Conservation (phyloP, 2,329 filamentous ascomycete genomes). For the Pseudopyricularia cyperi region DNA sequence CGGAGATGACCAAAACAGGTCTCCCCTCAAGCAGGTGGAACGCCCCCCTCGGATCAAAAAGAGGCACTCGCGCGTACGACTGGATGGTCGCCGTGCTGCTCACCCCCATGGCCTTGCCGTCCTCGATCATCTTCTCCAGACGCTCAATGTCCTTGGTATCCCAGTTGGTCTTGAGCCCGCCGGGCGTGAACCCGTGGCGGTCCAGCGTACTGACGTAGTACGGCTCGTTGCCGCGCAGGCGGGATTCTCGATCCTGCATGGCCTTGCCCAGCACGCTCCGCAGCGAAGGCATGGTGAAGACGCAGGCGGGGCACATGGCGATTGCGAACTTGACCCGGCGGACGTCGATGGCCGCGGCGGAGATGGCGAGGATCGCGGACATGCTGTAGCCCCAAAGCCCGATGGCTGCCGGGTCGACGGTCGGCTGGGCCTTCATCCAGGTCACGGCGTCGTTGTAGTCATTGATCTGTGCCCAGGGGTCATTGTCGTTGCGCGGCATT, state of each 20-base stretch:
- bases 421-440: neutral
- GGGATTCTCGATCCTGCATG: neutral
- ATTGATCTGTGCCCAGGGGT: neutral
- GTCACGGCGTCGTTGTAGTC: conserved; percentile 1
- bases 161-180: neutral
- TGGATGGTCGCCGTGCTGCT: neutral
- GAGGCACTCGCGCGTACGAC: neutral
- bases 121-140: neutral
- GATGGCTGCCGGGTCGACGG: neutral
- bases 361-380: neutral
- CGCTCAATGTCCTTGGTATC: neutral
- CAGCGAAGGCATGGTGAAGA: neutral
- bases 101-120: neutral
- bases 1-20: neutral
- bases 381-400: neutral
- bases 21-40: neutral
- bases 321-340: neutral
- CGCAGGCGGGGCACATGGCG: neutral
- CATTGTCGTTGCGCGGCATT: neutral
- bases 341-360: neutral
- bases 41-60: neutral
- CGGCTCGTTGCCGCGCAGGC: neutral
- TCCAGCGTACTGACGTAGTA: neutral
- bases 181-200: neutral
- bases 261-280: neutral